phyloP scores from a whole-genome alignment of 2,329 filamentous ascomycete species.

The Sclerotinia glacialis region DNA sequence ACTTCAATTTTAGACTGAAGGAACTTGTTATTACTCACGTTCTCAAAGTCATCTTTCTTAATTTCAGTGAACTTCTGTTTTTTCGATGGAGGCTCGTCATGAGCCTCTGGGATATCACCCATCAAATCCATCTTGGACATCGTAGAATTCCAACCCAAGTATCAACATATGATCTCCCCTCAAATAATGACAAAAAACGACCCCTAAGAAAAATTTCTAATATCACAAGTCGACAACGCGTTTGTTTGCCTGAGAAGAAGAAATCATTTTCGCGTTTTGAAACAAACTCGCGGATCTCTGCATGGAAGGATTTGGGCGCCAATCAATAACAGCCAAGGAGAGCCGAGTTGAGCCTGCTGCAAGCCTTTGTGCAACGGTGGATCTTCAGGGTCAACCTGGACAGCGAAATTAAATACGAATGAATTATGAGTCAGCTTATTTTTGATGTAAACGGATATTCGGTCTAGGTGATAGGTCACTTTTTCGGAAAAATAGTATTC shows the following conservation, averaged over 20 bases:
- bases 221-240: too few species aligned
- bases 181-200: neutral
- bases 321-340: neutral
- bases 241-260: too few species aligned
- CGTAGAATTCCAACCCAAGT: too few species aligned
- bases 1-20: neutral
- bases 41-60: neutral
- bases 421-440: neutral
- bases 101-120: neutral
- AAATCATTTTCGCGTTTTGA: neutral
- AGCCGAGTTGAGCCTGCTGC: conserved; percentile 6
- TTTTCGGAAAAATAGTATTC: neutral
- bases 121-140: neutral
- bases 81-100: neutral
- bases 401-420: neutral
- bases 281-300: neutral
- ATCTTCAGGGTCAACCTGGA: neutral
- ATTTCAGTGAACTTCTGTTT: neutral
- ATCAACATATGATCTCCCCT: neutral
- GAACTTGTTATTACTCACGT: neutral
- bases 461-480: neutral
- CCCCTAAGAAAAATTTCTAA: neutral
- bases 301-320: neutral
- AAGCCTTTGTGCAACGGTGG: neutral
- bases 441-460: neutral